Evolutionary conservation across 1,284 basidiomycete species (phyloP).

Genomic region (Fomitopsis pinicola): DNA sequence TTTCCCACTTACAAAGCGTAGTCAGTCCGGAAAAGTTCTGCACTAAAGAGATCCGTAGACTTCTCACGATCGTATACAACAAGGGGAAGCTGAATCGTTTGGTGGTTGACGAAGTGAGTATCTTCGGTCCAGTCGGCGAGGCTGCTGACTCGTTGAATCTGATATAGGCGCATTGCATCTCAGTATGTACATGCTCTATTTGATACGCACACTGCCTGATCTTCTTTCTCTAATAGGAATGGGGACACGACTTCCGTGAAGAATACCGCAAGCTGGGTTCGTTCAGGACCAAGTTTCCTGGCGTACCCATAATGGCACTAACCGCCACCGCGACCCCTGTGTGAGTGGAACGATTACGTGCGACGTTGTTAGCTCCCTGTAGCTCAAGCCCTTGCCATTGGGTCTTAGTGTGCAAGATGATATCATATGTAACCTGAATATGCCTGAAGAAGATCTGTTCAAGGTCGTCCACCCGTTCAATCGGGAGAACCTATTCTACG

Average conservation of each 20-base stretch:
- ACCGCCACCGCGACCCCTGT: slow-evolving; percentile 70
- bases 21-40: slow-evolving; percentile 77
- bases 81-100: slow-evolving; percentile 62
- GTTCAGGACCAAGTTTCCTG: slow-evolving; percentile 65
- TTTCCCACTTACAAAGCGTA: slow-evolving; percentile 13
- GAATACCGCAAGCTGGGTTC: slow-evolving; percentile 70
- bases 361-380: too few species aligned
- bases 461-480: slow-evolving; percentile 78
- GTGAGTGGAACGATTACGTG: slow-evolving; percentile 19
- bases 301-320: slow-evolving; percentile 81
- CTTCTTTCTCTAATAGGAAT: slow-evolving; percentile 52
- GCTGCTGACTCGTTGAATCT: not conserved
- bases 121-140: not conserved
- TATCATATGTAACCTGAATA: slow-evolving; percentile 61
- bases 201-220: not conserved
- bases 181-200: slow-evolving; percentile 37
- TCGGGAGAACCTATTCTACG: slow-evolving; percentile 77
- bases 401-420: slow-evolving; percentile 53
- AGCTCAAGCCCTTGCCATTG: too few species aligned
- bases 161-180: slow-evolving; percentile 77
- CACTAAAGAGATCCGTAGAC: slow-evolving; percentile 45
- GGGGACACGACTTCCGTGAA: slow-evolving; percentile 78
- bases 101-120: slow-evolving; percentile 75
- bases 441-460: slow-evolving; percentile 53
- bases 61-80: slow-evolving; percentile 48